Evolutionary conservation across 2,329 filamentous ascomycete genomes (phyloP).

Genomic region (Teratosphaeria zuluensis): DNA sequence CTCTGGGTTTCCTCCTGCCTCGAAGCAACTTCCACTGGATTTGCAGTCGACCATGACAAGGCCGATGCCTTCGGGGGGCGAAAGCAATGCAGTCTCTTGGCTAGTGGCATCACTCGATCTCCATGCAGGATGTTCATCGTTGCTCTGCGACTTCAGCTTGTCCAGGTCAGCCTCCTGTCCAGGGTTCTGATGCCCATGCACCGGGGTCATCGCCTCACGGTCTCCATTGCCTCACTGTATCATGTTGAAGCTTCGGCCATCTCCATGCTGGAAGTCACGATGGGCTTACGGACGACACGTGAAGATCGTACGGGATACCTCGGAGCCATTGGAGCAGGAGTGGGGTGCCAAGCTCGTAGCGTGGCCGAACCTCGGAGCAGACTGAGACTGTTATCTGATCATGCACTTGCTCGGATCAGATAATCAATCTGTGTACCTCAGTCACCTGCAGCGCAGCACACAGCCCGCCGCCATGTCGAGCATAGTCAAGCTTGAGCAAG

Average conservation of each 20-base stretch:
- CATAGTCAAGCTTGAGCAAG: not conserved
- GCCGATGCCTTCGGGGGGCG: no score
- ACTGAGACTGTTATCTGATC: not conserved
- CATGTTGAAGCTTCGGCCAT: not conserved
- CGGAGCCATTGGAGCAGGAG: not conserved
- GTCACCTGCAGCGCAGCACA: not conserved
- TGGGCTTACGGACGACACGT: not conserved
- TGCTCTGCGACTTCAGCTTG: no score
- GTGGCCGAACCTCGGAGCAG: not conserved
- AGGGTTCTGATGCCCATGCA: no score
- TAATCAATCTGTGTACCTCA: not conserved
- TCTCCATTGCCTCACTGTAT: no score
- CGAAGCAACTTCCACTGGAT: no score
- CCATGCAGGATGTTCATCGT: no score
- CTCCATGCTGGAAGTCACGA: not conserved
- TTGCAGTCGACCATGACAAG: no score
- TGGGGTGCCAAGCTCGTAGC: not conserved
- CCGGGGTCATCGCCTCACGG: no score
- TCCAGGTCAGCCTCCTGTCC: no score
- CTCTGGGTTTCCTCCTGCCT: no score
- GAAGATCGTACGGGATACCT: not conserved
- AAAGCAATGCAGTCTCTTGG: no score
- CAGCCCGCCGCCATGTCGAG: not conserved
- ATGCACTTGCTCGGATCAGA: not conserved
- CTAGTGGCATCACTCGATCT: no score